Evolutionary conservation across 345 rosid genomes (phyloP).

Genomic region (Firmiana major): DNA sequence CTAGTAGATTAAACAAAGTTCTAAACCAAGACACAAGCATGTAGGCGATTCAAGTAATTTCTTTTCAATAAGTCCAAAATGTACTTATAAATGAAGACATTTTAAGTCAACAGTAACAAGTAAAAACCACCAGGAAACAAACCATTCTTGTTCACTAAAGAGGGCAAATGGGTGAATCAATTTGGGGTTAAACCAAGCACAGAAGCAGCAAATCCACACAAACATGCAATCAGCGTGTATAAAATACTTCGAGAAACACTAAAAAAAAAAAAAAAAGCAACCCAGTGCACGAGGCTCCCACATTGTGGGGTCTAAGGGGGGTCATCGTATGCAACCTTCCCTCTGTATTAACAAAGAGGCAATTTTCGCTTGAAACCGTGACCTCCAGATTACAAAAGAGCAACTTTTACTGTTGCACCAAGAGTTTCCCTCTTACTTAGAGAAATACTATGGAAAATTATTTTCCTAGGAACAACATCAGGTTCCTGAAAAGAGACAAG

Average conservation of each 20-base stretch:
- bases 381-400: too few relatives aligned
- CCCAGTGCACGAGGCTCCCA: too few relatives aligned
- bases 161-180: background rate
- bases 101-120: background rate
- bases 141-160: background rate
- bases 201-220: background rate
- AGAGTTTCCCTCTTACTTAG: too few relatives aligned
- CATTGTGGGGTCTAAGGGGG: too few relatives aligned
- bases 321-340: too few relatives aligned
- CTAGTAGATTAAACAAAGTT: background rate
- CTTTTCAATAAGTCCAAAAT: background rate
- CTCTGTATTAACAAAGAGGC: too few relatives aligned
- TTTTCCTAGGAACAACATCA: background rate
- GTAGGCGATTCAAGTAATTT: background rate
- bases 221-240: background rate
- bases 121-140: background rate
- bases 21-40: background rate
- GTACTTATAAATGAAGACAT: background rate
- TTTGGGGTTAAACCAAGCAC: background rate
- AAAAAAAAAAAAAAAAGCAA: too few relatives aligned
- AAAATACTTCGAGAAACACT: background rate
- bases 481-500: background rate
- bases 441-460: background rate
- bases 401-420: too few relatives aligned
- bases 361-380: too few relatives aligned